Evolutionary conservation across 2,329 filamentous ascomycete genomes (phyloP).

Genomic region (Didymella glomerata): DNA sequence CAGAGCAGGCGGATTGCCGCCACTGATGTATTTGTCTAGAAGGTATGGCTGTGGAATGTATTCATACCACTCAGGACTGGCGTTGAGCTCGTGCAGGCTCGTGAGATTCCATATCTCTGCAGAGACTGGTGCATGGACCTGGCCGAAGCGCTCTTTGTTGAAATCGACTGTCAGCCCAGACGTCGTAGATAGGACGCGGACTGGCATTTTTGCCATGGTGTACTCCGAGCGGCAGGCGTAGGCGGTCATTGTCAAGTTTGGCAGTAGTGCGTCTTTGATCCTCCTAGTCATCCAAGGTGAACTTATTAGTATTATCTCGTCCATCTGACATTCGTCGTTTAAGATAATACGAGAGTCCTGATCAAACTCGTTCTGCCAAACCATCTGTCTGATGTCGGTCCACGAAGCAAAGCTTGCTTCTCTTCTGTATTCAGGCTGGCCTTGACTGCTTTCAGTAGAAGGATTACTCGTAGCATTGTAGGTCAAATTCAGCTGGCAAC

Average conservation of each 20-base stretch:
- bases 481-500: background rate
- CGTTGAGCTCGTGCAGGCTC: background rate
- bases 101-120: background rate
- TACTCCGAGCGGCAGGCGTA: background rate
- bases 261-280: background rate
- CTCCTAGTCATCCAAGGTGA: background rate
- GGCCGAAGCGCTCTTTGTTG: background rate
- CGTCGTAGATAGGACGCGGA: background rate
- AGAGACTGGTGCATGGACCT: background rate
- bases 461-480: background rate
- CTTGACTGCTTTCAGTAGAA: background rate
- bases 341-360: background rate
- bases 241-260: background rate
- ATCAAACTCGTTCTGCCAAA: background rate
- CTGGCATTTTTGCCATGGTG: background rate
- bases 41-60: background rate
- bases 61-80: background rate
- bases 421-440: background rate
- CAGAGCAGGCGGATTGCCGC: background rate
- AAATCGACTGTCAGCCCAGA: background rate
- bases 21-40: background rate
- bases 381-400: background rate
- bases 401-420: background rate
- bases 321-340: background rate
- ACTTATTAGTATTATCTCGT: background rate